These are phyloP conservation scores for Anisogramma anomala DNA, from an alignment of 2,329 filamentous ascomycete genomes.

Conservation along the genomic window DNA sequence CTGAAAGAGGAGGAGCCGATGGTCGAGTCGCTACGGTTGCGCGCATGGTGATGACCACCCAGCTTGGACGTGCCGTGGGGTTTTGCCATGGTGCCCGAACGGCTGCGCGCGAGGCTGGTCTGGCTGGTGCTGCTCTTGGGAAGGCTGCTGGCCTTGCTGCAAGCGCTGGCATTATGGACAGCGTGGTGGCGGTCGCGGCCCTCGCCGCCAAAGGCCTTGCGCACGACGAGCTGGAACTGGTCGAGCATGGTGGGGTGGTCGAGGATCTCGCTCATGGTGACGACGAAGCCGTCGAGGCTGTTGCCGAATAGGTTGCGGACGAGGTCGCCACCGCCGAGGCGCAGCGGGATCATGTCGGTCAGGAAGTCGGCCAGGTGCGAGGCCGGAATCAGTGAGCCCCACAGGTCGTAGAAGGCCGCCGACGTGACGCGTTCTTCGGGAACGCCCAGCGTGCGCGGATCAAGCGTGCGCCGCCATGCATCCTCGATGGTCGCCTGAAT, in stretches of 20 bases:
- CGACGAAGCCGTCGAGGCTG: constrained; percentile 24
- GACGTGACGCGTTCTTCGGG: constrained; percentile 31
- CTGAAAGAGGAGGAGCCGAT: constrained; percentile 3
- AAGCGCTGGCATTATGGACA: too few species aligned
- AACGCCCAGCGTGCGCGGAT: constrained; percentile 27
- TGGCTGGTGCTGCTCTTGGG: constrained; percentile 6
- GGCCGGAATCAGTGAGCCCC: constrained; percentile 38
- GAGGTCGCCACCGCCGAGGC: constrained; percentile 24
- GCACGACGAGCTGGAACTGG: constrained; percentile 34
- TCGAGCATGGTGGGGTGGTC: constrained; percentile 37
- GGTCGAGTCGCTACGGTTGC: constrained; percentile 12
- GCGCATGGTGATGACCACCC: background rate
- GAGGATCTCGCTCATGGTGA: constrained; percentile 39
- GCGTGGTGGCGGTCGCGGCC: constrained; percentile 13
- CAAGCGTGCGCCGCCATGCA: constrained; percentile 35
- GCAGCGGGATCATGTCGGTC: constrained; percentile 20
- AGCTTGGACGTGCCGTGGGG: constrained; percentile 10
- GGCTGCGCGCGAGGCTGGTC: constrained; percentile 7
- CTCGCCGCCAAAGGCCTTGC: constrained; percentile 16
- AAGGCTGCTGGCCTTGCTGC: too few species aligned
- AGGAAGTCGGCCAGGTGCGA: constrained; percentile 34
- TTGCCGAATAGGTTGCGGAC: constrained; percentile 27
- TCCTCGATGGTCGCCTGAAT: constrained; percentile 31
- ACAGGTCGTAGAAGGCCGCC: constrained; percentile 40
- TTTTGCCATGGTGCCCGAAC: constrained; percentile 6